Evolutionary conservation across 129 eudicot genomes (phyloP).

Genomic region (Lactuca saligna): DNA sequence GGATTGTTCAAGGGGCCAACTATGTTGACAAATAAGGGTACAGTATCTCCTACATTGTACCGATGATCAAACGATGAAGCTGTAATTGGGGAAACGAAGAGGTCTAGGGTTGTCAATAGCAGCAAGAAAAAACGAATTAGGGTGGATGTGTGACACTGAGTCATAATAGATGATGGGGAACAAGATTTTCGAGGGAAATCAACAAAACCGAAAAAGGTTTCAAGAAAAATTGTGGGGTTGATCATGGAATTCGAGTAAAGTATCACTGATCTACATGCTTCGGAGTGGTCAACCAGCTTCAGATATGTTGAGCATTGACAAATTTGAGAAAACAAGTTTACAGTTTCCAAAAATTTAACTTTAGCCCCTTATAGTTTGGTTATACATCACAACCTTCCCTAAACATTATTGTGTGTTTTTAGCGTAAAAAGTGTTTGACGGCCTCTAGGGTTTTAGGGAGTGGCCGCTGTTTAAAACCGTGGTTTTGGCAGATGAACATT

Average conservation of each 20-base stretch:
- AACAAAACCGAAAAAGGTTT: slow-evolving; percentile 14
- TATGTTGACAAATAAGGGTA: slow-evolving; percentile 69
- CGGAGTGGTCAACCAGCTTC: slow-evolving; percentile 28
- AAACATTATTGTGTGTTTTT: background rate
- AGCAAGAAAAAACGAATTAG: slow-evolving; percentile 13
- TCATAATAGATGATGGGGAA: slow-evolving; percentile 11
- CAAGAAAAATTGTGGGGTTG: background rate
- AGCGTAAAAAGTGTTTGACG: too few species aligned
- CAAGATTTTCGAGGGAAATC: slow-evolving; percentile 4
- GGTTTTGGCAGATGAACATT: too few species aligned
- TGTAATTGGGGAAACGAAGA: slow-evolving; percentile 28
- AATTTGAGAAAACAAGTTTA: background rate
- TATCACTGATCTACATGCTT: slow-evolving; percentile 18
- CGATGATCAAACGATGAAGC: slow-evolving; percentile 40
- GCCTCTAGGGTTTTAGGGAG: too few species aligned
- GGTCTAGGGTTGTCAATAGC: slow-evolving; percentile 20
- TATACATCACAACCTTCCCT: slow-evolving; percentile 1
- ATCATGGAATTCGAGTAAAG: slow-evolving; percentile 17
- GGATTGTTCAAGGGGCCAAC: slow-evolving; percentile 92
- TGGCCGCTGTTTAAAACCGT: too few species aligned
- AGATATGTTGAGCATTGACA: slow-evolving; percentile 17
- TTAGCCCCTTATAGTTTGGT: background rate
- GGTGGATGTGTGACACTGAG: background rate
- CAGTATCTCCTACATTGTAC: slow-evolving; percentile 79
- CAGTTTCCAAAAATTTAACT: background rate